Evolutionary conservation across 2,329 filamentous ascomycete species (phyloP).

Genomic region (Pestalotiopsis sp.): DNA sequence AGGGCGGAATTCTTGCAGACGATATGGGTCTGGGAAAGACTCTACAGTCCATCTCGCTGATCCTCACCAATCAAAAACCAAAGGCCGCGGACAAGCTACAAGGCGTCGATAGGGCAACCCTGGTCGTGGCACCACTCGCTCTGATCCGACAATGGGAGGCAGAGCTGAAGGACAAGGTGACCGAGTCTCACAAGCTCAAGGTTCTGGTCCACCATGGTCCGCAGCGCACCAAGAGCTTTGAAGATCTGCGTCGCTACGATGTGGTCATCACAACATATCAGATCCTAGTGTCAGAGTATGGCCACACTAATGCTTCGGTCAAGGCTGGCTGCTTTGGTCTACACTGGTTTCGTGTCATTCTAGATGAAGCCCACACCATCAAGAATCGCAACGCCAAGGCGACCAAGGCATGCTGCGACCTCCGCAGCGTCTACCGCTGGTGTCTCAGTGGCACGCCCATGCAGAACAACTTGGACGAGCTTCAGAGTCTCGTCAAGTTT

Average conservation of each 20-base stretch:
- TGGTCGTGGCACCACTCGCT: slow-evolving; percentile 91
- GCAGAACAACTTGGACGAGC: slow-evolving; percentile 96
- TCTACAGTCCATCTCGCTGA: slow-evolving; percentile 86
- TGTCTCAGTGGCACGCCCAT: slow-evolving; percentile 95
- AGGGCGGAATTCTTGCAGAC: slow-evolving; percentile 93
- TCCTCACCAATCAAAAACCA: slow-evolving; percentile 80
- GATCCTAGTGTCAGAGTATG: slow-evolving; percentile 89
- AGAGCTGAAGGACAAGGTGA: slow-evolving; percentile 84
- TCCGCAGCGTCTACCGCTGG: slow-evolving; percentile 89
- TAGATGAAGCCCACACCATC: slow-evolving; percentile 97
- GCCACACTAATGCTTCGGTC: slow-evolving; percentile 64
- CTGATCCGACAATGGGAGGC: slow-evolving; percentile 97
- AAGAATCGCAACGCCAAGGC: slow-evolving; percentile 97
- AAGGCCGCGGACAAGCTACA: slow-evolving; percentile 50
- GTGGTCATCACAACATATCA: slow-evolving; percentile 98
- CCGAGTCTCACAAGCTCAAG: slow-evolving; percentile 68
- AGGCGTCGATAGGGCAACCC: slow-evolving; percentile 74
- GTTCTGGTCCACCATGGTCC: slow-evolving; percentile 92
- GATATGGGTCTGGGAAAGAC: slow-evolving; percentile 99
- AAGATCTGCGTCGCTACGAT: slow-evolving; percentile 82
- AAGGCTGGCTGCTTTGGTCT: slow-evolving; percentile 87
- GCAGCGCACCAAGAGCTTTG: slow-evolving; percentile 76
- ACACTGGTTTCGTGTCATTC: slow-evolving; percentile 92
- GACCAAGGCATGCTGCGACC: slow-evolving; percentile 86
- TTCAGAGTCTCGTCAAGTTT: slow-evolving; percentile 93